phyloP scores from a whole-genome alignment of 2,329 filamentous ascomycete species.

The Aspergillus viridinutans region DNA sequence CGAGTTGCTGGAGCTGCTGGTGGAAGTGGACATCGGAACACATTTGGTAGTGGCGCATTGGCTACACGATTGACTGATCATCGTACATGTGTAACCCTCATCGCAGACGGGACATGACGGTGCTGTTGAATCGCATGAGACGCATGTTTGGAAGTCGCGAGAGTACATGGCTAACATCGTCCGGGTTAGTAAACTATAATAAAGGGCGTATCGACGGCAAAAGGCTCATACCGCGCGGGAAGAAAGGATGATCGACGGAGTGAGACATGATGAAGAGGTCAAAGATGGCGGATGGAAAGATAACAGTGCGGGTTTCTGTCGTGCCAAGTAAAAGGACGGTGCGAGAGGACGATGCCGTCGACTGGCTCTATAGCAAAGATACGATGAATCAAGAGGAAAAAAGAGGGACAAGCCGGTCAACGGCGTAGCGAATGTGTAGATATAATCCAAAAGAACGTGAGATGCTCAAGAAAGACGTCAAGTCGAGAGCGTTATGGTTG shows the following conservation, averaged over 20 bases:
- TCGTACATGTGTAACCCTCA: slow-evolving; percentile 54
- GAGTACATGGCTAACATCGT: slow-evolving; percentile 13
- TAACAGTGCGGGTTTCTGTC: slow-evolving; percentile 1
- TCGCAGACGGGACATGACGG: slow-evolving; percentile 60
- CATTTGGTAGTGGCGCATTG: slow-evolving; percentile 58
- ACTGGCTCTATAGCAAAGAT: background rate
- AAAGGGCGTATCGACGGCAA: background rate
- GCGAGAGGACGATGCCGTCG: background rate
- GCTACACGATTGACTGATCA: slow-evolving; percentile 57
- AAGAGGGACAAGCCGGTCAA: slow-evolving; percentile 28
- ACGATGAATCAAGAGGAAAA: slow-evolving; percentile 9
- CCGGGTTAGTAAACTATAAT: background rate
- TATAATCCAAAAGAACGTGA: slow-evolving; percentile 22
- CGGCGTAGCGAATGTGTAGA: slow-evolving; percentile 21
- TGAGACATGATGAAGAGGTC: slow-evolving; percentile 24
- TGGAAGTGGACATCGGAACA: slow-evolving; percentile 39
- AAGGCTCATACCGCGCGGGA: slow-evolving; percentile 16
- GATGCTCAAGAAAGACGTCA: slow-evolving; percentile 30
- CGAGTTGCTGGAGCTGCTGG: slow-evolving; percentile 15
- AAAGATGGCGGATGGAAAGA: slow-evolving; percentile 1
- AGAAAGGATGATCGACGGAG: slow-evolving; percentile 16
- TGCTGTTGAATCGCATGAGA: slow-evolving; percentile 49
- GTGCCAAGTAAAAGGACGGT: slow-evolving; percentile 3
- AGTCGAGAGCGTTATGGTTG: slow-evolving; percentile 31
- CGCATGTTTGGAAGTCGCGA: slow-evolving; percentile 44